Conservation (phyloP, 257 asterid genomes). For the Echium plantagineum region DNA sequence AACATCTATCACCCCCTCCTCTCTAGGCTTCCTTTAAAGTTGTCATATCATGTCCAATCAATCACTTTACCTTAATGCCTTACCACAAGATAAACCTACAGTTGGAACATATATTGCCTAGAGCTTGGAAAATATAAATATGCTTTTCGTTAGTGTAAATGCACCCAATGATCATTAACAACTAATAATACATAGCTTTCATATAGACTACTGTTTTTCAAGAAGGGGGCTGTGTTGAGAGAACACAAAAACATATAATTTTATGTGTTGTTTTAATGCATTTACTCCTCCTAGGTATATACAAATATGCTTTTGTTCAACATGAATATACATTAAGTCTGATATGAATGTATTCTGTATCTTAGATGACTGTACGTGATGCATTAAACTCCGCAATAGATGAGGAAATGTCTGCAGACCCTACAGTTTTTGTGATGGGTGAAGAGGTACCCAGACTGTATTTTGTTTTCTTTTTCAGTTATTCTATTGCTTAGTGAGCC, state of each 20-base stretch:
- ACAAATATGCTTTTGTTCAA: not conserved
- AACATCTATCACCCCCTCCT: too few species aligned
- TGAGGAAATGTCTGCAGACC: constrained; percentile 99
- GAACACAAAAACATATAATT: not conserved
- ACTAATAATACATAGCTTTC: not conserved
- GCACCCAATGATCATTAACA: not conserved
- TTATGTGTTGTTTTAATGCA: not conserved
- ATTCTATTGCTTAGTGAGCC: not conserved
- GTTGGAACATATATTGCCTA: not conserved
- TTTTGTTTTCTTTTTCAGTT: not conserved
- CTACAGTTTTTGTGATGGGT: constrained; percentile 79
- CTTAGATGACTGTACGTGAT: constrained; percentile 88
- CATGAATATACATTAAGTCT: not conserved
- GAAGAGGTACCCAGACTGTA: constrained; percentile 54
- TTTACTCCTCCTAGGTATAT: constrained; percentile 1
- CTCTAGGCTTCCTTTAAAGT: not conserved
- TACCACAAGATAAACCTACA: not conserved
- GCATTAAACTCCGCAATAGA: constrained; percentile 89
- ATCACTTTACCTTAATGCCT: not conserved
- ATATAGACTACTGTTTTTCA: too few species aligned
- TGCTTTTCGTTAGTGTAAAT: not conserved
- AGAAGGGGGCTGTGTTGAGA: not conserved
- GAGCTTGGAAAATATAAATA: not conserved
- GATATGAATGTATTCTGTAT: not conserved
- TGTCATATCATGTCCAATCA: not conserved